Evolutionary conservation across 169 alveolate genomes (phyloP), one percentile per base, ranked within the genome.

Genomic region (Blepharisma undulans): DNA sequence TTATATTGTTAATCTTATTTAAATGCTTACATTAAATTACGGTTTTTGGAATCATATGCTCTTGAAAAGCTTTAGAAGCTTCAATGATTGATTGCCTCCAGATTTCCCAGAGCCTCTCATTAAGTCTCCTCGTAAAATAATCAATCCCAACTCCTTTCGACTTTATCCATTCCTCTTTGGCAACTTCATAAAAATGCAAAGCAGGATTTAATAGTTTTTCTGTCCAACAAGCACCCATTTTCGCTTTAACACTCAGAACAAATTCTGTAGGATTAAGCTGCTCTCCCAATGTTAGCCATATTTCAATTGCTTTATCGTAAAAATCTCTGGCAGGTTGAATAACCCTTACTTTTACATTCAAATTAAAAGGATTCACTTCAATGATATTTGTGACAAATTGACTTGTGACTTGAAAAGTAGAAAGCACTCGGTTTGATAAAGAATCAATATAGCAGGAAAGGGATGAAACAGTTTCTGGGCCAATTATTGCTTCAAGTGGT

Each of bases 271-370:
- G 18, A 27, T 34, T 84, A n/a, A 36, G 32, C 10, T 84, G 79
- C 33, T 60, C 89, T 10, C 8, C 10, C 14, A 84, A 14, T 6
- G 32, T 6, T n/a, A 22, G 18, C 81, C 74, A 48, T 6, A 59
- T 22, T 36, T 84, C 89, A 4, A 84, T n/a, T 7, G 78, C 89
- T 60, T 84, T 48, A 30, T 84, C 81, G n/a, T 84, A 84, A 60
- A 84, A 84, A n/a, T 84, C 89, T 32, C 78, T 16, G 19, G 89
- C 89, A 22, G 89, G 89, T 32, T 84, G 89, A 5, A 84, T 84
- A 18, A 84, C 77, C 14, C 89, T 48, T 22, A 84, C 89, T 36
- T 60, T 33, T 60, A 84, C 30, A 8, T 84, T 84, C 10, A 32
- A 2, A 30, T 25, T 22, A 21, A 29, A 33, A 1, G 74, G 34